Evolutionary conservation across 345 rosid genomes (phyloP), one percentile per base, ranked within the genome.

Genomic region (Diplotaxis tenuifolia): DNA sequence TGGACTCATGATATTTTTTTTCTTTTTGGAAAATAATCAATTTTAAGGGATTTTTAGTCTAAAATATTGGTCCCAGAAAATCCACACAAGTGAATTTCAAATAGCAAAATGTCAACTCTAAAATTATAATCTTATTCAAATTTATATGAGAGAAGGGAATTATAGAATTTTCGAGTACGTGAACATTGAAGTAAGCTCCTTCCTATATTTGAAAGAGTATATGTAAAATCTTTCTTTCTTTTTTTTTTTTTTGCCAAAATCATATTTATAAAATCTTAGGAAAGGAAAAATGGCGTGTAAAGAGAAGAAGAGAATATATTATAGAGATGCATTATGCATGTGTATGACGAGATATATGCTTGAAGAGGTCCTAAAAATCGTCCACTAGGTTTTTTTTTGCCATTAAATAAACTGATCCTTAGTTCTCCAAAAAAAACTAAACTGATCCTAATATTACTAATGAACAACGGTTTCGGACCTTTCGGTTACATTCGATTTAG

Each of bases 401-500:
- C 27, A 62, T 68, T 62, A 55, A 11, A 16, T 55, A 54, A 11
- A 63, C 29, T 42, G 71, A 45, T 76, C 66, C 20, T 28, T 63
- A 62, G 66, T n/a, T n/a, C n/a, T n/a, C n/a, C n/a, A n/a, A n/a
- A n/a, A n/a, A n/a, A n/a, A n/a, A n/a, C n/a, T 55, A 54, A 11
- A 63, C 29, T 42, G 71, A 45, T 76, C 66, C 20, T 28, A 76
- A 55, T 70, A 70, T 11, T 56, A 70, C 54, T 76, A 70, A 70
- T 64, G 61, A 76, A 45, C 61, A 70, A 70, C 79, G 71, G 71
- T 76, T 76, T 76, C n/a, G n/a, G n/a, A n/a, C n/a, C n/a, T n/a
- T n/a, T n/a, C 75, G 75, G 62, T 76, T 76, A 56, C 66, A 69
- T 69, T 68, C 22, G 22, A 55, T 76, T 63, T 62, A 27, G 28